Conservation (phyloP, 306 rosid species). For the Trifolium fragiferum region DNA sequence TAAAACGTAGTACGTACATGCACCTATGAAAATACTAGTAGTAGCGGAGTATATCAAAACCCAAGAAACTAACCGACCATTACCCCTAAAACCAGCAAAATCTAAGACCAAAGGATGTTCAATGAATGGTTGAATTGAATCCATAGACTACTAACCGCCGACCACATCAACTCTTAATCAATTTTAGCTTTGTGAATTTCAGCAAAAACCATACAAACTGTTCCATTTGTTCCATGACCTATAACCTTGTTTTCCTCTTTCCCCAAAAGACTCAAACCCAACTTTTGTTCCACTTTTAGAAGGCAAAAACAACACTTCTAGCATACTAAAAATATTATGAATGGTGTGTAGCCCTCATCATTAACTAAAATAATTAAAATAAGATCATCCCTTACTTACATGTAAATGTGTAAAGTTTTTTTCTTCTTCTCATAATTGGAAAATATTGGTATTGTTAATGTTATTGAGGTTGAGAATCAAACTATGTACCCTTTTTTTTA, state of each 20-base stretch:
- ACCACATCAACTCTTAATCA: slow-evolving; percentile 57
- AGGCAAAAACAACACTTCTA: slow-evolving; percentile 17
- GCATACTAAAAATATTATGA: neutral
- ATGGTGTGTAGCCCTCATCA: no score
- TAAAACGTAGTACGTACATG: slow-evolving; percentile 28
- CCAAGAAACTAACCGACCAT: slow-evolving; percentile 79
- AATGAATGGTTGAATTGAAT: slow-evolving; percentile 27
- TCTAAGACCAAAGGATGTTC: neutral
- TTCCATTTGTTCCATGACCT: slow-evolving; percentile 43
- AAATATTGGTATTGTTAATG: no score
- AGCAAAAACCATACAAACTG: slow-evolving; percentile 57
- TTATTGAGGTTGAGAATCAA: no score
- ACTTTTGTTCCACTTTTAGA: slow-evolving; percentile 43
- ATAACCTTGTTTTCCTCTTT: slow-evolving; percentile 38
- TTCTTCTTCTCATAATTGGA: no score
- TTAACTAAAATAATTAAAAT: no score
- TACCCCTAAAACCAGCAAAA: slow-evolving; percentile 76
- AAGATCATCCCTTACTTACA: no score
- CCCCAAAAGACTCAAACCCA: slow-evolving; percentile 26
- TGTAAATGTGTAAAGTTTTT: no score
- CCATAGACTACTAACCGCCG: slow-evolving; percentile 55
- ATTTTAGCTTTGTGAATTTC: slow-evolving; percentile 55
- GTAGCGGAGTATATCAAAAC: slow-evolving; percentile 33
- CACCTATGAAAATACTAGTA: neutral
- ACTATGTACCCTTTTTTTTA: no score